Percentiles rank a stretch among this genome's conserved stretches.
These are phyloP conservation scores for Tuctoria greenei DNA, from an alignment of 176 grass and related monocot species.

Conservation along the genomic window DNA sequence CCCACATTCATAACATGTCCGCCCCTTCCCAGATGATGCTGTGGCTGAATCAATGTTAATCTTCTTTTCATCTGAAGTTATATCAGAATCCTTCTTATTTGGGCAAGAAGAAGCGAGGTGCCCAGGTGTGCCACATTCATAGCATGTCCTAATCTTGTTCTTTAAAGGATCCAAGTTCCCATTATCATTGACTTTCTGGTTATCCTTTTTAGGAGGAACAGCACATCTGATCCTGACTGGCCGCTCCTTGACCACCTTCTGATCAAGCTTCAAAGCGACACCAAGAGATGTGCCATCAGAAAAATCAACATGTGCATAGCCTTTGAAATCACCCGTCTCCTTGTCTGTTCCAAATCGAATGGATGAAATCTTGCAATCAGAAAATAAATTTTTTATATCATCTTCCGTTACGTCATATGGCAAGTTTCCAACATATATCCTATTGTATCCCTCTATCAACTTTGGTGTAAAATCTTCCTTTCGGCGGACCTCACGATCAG, in stretches of 20 bases:
- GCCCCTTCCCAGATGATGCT: slow-evolving; percentile 59
- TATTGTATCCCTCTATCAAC: slow-evolving; percentile 80
- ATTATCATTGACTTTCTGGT: slow-evolving; percentile 33
- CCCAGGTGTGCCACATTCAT: slow-evolving; percentile 66
- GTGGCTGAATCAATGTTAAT: slow-evolving; percentile 28
- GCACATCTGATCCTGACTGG: slow-evolving; percentile 79
- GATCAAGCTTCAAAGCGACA: slow-evolving; percentile 76
- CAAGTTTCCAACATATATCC: slow-evolving; percentile 82
- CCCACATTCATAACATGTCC: slow-evolving; percentile 67
- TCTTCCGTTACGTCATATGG: slow-evolving; percentile 83
- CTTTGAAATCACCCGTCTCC: slow-evolving; percentile 82
- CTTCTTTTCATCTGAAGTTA: slow-evolving; percentile 36
- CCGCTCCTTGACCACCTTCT: slow-evolving; percentile 63
- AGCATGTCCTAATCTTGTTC: slow-evolving; percentile 51
- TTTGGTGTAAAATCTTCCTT: slow-evolving; percentile 78
- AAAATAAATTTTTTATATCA: slow-evolving; percentile 68
- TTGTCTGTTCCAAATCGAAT: slow-evolving; percentile 85
- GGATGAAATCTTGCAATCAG: slow-evolving; percentile 73
- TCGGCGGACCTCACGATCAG: slow-evolving; percentile 2
- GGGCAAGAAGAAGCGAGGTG: slow-evolving; percentile 71
- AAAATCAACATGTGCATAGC: slow-evolving; percentile 81
- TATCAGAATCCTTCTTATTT: slow-evolving; percentile 54
- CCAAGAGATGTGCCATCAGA: slow-evolving; percentile 51
- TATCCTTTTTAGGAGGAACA: slow-evolving; percentile 55
- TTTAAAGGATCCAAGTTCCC: slow-evolving; percentile 31